phyloP scores from a whole-genome alignment of 768 basidiomycete genomes.

The Leucocoprinus birnbaumii region DNA sequence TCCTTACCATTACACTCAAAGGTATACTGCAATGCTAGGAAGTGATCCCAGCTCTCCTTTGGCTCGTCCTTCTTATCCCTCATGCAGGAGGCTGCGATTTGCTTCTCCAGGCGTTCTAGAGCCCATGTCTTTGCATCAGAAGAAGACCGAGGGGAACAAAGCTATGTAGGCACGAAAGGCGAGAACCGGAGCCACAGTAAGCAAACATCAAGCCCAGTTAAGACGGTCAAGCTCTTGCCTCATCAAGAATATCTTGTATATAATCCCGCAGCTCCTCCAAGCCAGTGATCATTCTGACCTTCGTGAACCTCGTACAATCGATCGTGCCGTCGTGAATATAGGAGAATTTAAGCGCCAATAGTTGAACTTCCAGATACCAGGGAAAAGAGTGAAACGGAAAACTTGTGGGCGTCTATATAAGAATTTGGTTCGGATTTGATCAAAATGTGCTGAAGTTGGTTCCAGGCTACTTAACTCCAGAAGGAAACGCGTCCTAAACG shows the following conservation, averaged over 20 bases:
- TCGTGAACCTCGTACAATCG: neutral
- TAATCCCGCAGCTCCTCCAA: slow-evolving; percentile 36
- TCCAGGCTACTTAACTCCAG: too few species aligned
- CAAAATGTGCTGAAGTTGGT: slow-evolving; percentile 1
- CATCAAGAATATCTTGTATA: slow-evolving; percentile 64
- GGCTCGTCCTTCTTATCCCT: slow-evolving; percentile 27
- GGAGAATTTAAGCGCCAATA: neutral
- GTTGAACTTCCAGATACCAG: slow-evolving; percentile 13
- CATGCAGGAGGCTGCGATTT: slow-evolving; percentile 49
- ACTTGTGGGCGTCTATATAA: slow-evolving; percentile 23
- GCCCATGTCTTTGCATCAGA: slow-evolving; percentile 49
- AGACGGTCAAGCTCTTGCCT: slow-evolving; percentile 40
- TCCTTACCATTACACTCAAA: slow-evolving; percentile 81
- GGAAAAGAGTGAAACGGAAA: slow-evolving; percentile 4
- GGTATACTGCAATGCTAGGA: slow-evolving; percentile 68
- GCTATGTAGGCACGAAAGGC: slow-evolving; percentile 35
- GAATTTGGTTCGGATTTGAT: slow-evolving; percentile 11
- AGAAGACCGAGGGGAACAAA: slow-evolving; percentile 61
- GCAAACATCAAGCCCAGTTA: neutral
- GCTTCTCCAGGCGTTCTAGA: slow-evolving; percentile 51
- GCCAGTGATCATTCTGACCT: slow-evolving; percentile 13
- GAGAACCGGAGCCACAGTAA: neutral
- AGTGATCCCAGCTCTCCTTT: slow-evolving; percentile 45
- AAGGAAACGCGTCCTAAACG: too few species aligned
- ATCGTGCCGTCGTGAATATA: neutral